Conservation (phyloP, 106 monocot genomes). For the Dendrobium huoshanense region DNA sequence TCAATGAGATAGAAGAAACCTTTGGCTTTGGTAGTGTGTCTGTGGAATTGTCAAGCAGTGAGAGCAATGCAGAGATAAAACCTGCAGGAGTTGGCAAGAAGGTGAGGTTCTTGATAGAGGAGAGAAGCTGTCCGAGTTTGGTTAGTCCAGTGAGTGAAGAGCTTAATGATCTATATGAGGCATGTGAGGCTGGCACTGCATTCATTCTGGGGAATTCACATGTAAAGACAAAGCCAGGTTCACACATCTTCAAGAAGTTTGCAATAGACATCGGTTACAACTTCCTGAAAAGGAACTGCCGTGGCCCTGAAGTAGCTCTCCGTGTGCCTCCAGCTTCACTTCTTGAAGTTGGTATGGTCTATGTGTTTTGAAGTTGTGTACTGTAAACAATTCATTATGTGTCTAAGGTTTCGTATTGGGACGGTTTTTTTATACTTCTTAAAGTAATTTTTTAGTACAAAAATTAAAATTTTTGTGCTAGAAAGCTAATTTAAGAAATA, state of each 20-base stretch:
- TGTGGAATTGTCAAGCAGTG: slow-evolving; percentile 9
- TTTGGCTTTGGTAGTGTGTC: slow-evolving; percentile 10
- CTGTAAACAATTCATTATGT: not conserved
- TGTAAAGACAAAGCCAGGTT: slow-evolving; percentile 49
- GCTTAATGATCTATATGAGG: slow-evolving; percentile 37
- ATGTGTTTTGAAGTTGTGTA: slow-evolving; percentile 22
- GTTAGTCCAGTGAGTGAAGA: slow-evolving; percentile 22
- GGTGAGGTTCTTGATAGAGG: slow-evolving; percentile 41
- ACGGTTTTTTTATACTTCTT: too few relatives aligned
- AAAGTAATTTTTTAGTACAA: too few relatives aligned
- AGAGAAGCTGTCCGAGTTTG: slow-evolving; percentile 7
- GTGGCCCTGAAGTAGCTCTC: slow-evolving; percentile 54
- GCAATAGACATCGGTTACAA: slow-evolving; percentile 50
- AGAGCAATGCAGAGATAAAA: slow-evolving; percentile 4
- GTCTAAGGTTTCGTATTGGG: too few relatives aligned
- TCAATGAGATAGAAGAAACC: slow-evolving; percentile 11
- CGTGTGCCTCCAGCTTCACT: slow-evolving; percentile 57
- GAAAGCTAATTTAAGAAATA: too few relatives aligned
- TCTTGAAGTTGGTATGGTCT: slow-evolving; percentile 73
- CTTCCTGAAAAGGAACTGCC: slow-evolving; percentile 60
- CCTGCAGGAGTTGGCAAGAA: slow-evolving; percentile 7
- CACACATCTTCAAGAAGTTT: slow-evolving; percentile 47
- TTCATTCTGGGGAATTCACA: slow-evolving; percentile 67
- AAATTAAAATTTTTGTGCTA: too few relatives aligned
- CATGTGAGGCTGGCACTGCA: slow-evolving; percentile 45